Evolutionary conservation across 2,329 filamentous ascomycete genomes (phyloP), one percentile per base, ranked within the genome.

Genomic region (Neobulgaria alba): DNA sequence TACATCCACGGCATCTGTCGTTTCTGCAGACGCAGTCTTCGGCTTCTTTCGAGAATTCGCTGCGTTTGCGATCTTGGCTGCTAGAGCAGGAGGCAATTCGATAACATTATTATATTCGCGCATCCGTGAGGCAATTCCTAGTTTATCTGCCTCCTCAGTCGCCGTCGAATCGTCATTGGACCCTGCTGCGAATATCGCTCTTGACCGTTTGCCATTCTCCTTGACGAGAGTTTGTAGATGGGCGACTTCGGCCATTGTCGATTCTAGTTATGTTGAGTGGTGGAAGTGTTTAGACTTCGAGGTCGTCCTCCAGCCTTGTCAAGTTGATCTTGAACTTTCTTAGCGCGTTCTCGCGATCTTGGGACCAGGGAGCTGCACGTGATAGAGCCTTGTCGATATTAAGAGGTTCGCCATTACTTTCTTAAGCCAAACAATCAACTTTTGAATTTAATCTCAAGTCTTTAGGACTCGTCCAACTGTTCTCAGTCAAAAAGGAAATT

Each of bases 51-150:
- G 71, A 46, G 75, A 72, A 7, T 71, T 73, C n/a, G 76, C 66
- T 29, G 75, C 72, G 54, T 69, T 75, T 10, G 83, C 81, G 61
- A 89, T 82, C 60, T 89, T 92, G 16, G 85, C 81, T 26, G 85
- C 85, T 15, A 95, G 72, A 1, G 77, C 77, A 16, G 82, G 76
- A 4, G 89, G 89, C 3, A 95, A 72, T 47, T 83, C 81, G 58
- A 79, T 77, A 16, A 92, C 81, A 56, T 80, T 69, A 53, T 79
- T 75, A 63, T 95, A 95, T 66, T 95, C 88, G 51, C 51, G 66
- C 43, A 57, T 48, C 46, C 57, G 47, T 45, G 57, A 48, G 21
- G 52, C 50, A 31, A 57, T 47, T 17, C 43, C 49, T n/a, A 58
- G 33, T 33, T 45, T 49, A 33, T 57, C 55, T 42, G 57, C 56